Percentiles rank a stretch among this genome's conserved stretches.
These are phyloP conservation scores for Raddia distichophylla DNA, from an alignment of 176 grass and related monocot genomes.

Conservation along the genomic window DNA sequence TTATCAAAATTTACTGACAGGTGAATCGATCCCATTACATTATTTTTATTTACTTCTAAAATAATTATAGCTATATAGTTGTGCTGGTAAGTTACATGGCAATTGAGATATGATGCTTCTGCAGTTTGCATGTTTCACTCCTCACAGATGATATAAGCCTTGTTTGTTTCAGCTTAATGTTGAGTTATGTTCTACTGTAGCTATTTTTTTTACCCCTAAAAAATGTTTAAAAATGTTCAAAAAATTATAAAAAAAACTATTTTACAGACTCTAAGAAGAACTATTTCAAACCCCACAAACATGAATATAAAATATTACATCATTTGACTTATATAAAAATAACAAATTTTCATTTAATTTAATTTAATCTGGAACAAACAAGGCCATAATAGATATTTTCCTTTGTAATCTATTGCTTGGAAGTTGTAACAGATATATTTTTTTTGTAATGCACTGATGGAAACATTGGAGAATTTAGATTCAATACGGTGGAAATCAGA, in stretches of 20 bases:
- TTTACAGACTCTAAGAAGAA: too few relatives aligned
- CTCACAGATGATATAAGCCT: not conserved
- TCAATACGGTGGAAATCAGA: not conserved
- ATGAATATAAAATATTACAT: too few relatives aligned
- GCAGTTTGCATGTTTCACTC: not conserved
- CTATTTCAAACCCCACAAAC: too few relatives aligned
- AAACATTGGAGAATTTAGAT: not conserved
- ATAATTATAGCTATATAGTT: not conserved
- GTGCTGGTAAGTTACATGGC: not conserved
- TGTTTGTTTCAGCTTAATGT: too few relatives aligned
- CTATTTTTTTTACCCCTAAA: too few relatives aligned
- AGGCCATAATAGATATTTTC: too few relatives aligned
- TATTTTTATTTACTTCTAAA: not conserved
- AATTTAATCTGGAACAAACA: too few relatives aligned
- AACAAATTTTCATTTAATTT: too few relatives aligned
- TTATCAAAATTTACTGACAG: not conserved
- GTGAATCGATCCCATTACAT: not conserved
- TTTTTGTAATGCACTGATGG: not conserved
- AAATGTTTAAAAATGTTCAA: too few relatives aligned
- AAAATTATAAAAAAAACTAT: too few relatives aligned
- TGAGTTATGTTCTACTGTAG: too few relatives aligned
- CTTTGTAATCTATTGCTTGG: not conserved
- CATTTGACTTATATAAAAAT: too few relatives aligned
- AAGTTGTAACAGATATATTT: not conserved
- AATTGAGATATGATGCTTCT: not conserved